Evolutionary conservation across 148 eudicot species (phyloP), one percentile per base, ranked within the genome.

Genomic region (Pouteria glomerata): DNA sequence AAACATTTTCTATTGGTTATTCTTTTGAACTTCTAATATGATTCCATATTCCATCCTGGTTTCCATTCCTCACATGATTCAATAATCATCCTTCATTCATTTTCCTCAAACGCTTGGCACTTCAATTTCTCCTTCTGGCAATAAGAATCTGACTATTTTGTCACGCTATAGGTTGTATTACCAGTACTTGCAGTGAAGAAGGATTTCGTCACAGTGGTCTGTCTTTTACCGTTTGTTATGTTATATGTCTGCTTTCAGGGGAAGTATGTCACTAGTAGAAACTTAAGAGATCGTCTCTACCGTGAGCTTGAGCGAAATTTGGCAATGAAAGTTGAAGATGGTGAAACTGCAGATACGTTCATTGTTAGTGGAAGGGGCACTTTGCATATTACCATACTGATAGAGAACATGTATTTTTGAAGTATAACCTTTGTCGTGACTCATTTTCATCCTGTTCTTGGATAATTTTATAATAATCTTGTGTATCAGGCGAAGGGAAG

Each of bases 271-370:
- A 95, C 99, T 15, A 92, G 92, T 78, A 88, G 99, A 88, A 95
- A 95, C 80, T 81, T 95, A 67, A 83, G 99, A 80, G 99, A 95
- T 74, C 78, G 99, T 57, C 92, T 95, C 63, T 88, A 84, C 81
- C 96, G 90, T 27, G 99, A 95, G 86, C 91, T 95, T 69, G 99
- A 95, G 81, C 75, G 92, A 66, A 95, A 95, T 82, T 83, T 95
- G 89, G 99, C 99, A n/a, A 95, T 95, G 99, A 92, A 66, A 86
- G 97, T 95, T 63, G 98, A 91, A 82, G 99, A 95, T 73, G 97
- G 99, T 80, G 97, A 95, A 85, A 91, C 92, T 74, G 83, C 97
- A 24, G 99, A 95, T 76, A 92, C 96, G 34, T 92, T 95, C 76
- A 74, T 87, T 78, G 93, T 95, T 73, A 95, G 99, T 80, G 99